Evolutionary conservation across 2,329 filamentous ascomycete species (phyloP).

Genomic region (Aspergillus sp.): DNA sequence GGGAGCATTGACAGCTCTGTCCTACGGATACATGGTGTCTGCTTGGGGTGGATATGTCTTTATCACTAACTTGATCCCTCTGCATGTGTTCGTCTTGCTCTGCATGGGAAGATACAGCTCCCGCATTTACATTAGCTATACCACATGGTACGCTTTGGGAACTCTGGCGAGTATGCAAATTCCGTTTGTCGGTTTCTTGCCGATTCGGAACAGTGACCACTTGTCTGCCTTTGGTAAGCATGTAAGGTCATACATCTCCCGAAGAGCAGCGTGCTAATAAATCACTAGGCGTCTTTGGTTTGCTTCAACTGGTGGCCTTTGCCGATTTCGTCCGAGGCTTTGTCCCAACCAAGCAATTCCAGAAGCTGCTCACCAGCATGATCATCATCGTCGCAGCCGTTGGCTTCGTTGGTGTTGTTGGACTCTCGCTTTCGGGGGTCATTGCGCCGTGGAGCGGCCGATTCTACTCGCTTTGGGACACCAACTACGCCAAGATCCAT

Average conservation of each 20-base stretch:
- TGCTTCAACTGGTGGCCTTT: constrained; percentile 87
- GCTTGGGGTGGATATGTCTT: constrained; percentile 99
- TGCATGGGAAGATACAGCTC: constrained; percentile 96
- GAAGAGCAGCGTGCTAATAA: constrained; percentile 12
- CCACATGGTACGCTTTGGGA: constrained; percentile 93
- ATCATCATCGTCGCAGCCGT: constrained; percentile 66
- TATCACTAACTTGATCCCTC: constrained; percentile 92
- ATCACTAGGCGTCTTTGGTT: constrained; percentile 73
- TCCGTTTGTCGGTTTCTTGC: constrained; percentile 94
- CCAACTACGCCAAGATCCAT: constrained; percentile 96
- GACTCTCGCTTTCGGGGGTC: constrained; percentile 75
- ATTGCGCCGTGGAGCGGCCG: constrained; percentile 97
- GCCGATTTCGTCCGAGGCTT: constrained; percentile 85
- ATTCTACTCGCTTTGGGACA: constrained; percentile 99
- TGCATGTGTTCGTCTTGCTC: constrained; percentile 88
- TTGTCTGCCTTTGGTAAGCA: constrained; percentile 84
- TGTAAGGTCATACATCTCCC: constrained; percentile 2
- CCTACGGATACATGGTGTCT: constrained; percentile 99
- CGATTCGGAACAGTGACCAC: constrained; percentile 93
- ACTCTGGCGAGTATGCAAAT: constrained; percentile 98
- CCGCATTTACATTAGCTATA: constrained; percentile 90
- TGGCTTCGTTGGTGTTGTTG: constrained; percentile 65
- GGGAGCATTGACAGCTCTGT: constrained; percentile 87
- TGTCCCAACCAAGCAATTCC: constrained; percentile 86
- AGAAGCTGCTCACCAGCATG: constrained; percentile 72